Percentiles rank a stretch among this genome's conserved stretches.
Evolutionary conservation across 2,329 filamentous ascomycete species (phyloP).

Genomic region (Botryotinia convoluta): DNA sequence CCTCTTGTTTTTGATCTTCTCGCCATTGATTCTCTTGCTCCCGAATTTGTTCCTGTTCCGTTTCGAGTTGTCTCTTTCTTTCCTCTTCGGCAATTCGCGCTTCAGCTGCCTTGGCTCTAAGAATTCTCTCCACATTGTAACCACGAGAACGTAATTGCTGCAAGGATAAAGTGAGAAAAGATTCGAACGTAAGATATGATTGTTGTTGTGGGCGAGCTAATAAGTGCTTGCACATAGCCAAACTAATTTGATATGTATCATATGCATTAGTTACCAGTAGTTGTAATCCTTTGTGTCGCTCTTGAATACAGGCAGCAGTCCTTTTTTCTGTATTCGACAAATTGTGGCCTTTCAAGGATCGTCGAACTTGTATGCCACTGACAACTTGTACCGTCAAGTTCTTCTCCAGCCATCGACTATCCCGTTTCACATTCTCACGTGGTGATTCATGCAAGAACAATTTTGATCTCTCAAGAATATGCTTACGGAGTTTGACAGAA

Average conservation of each 20-base stretch:
- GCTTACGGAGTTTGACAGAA: conserved; percentile 69
- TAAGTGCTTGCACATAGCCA: conserved; percentile 78
- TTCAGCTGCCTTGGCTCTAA: conserved; percentile 83
- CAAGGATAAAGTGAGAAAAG: conserved; percentile 81
- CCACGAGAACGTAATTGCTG: conserved; percentile 79
- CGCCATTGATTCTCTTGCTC: conserved; percentile 53
- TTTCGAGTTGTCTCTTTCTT: conserved; percentile 69
- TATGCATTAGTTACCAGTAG: conserved; percentile 70
- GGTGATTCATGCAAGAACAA: conserved; percentile 79
- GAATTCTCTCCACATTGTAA: conserved; percentile 94
- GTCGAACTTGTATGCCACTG: conserved; percentile 71
- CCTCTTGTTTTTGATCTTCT: conserved; percentile 32
- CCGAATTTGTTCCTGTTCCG: conserved; percentile 67
- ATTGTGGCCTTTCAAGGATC: conserved; percentile 68
- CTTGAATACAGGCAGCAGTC: conserved; percentile 66
- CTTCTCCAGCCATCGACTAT: conserved; percentile 86
- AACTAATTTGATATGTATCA: conserved; percentile 90
- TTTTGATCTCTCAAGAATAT: conserved; percentile 83
- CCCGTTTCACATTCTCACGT: conserved; percentile 76
- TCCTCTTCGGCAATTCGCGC: conserved; percentile 83
- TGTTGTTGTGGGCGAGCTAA: conserved; percentile 82
- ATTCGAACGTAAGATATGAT: conserved; percentile 86
- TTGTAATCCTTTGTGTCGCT: conserved; percentile 54
- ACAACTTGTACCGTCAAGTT: conserved; percentile 77
- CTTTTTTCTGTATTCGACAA: conserved; percentile 71